Conservation (phyloP, 2,329 filamentous ascomycete species). For the Botrytis hyacinthi region DNA sequence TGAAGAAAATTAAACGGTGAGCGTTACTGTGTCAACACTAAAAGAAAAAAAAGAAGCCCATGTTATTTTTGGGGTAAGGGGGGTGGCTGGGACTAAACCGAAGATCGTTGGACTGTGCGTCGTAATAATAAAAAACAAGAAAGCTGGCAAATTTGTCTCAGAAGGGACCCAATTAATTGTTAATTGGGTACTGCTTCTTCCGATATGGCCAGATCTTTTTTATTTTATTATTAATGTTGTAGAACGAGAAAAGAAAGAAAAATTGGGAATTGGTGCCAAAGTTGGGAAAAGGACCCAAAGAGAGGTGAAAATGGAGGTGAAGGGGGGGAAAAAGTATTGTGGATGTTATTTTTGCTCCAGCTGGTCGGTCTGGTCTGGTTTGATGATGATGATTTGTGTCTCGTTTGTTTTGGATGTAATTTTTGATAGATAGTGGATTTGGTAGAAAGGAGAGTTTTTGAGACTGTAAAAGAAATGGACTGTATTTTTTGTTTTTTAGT, state of each 20-base stretch:
- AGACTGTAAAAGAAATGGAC: conserved; percentile 3
- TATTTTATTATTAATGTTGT: conserved; percentile 6
- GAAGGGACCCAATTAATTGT: conserved; percentile 20
- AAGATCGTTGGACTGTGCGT: conserved; percentile 23
- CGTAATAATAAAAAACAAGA: conserved; percentile 18
- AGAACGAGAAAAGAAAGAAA: conserved; percentile 8
- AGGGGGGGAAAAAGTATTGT: neutral
- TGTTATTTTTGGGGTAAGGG: conserved; percentile 22
- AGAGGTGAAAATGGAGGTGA: conserved; percentile 15
- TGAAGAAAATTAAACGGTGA: conserved; percentile 33
- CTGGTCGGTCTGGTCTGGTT: neutral
- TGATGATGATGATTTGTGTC: neutral
- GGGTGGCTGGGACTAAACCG: conserved; percentile 18
- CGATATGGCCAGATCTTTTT: conserved; percentile 17
- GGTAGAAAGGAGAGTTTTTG: neutral
- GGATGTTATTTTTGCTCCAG: neutral
- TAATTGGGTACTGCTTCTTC: conserved; percentile 18
- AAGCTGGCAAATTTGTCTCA: conserved; percentile 24
- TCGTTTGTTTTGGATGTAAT: neutral
- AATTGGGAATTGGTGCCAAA: neutral
- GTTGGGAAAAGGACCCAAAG: neutral
- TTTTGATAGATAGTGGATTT: neutral
- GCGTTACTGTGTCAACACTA: conserved; percentile 45
- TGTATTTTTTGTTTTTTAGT: neutral
- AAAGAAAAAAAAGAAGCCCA: conserved; percentile 26